phyloP scores from a whole-genome alignment of 2,329 filamentous ascomycete species.

The Fusarium sp. region DNA sequence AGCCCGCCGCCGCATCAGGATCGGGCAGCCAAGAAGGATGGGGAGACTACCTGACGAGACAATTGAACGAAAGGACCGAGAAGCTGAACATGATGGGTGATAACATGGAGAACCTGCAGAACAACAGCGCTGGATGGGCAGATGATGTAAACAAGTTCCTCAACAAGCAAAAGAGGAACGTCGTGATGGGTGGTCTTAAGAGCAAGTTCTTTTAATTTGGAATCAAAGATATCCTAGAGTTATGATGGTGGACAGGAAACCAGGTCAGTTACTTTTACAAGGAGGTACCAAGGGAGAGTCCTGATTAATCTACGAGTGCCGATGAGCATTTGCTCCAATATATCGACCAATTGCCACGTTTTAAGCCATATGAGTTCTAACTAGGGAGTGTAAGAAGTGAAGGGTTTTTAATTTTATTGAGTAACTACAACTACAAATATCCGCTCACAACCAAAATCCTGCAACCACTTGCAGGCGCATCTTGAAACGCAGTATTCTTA shows the following conservation, averaged over 20 bases:
- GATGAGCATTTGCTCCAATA: background rate
- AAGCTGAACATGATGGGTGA: constrained; percentile 86
- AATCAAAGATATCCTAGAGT: background rate
- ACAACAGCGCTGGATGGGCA: constrained; percentile 85
- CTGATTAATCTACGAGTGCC: background rate
- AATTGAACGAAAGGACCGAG: constrained; percentile 91
- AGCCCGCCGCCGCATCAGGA: constrained; percentile 47
- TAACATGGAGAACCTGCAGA: constrained; percentile 83
- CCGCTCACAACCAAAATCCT: background rate
- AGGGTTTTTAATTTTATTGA: background rate
- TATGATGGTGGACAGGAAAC: background rate
- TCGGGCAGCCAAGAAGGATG: constrained; percentile 68
- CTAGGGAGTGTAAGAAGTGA: background rate
- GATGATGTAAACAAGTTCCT: constrained; percentile 91
- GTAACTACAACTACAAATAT: background rate
- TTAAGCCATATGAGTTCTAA: background rate
- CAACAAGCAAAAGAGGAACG: constrained; percentile 85
- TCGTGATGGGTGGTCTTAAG: constrained; percentile 77
- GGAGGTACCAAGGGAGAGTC: constrained; percentile 25
- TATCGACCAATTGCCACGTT: background rate
- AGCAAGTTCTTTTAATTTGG: constrained; percentile 63
- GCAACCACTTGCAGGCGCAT: background rate
- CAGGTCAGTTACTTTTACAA: constrained; percentile 2
- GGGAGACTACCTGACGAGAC: constrained; percentile 85
- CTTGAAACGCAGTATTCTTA: background rate